These are phyloP conservation scores for Taphrina sp. DNA, from an alignment of 1,139 yeast genomes.

Conservation along the genomic window DNA sequence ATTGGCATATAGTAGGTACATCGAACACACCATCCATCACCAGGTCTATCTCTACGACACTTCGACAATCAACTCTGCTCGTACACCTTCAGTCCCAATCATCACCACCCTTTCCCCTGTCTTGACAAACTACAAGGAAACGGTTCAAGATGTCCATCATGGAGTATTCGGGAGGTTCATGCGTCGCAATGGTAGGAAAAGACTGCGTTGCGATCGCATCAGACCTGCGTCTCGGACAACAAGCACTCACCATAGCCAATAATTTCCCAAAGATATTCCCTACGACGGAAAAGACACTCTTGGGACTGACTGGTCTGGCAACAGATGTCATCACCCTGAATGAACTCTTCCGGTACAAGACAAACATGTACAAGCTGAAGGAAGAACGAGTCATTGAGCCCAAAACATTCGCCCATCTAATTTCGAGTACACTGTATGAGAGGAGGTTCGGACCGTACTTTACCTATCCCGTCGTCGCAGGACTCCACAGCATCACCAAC, in stretches of 20 bases:
- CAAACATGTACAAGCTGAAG: conserved; percentile 81
- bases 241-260: conserved; percentile 86
- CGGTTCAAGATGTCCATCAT: conserved; percentile 24
- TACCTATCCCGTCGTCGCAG: conserved; percentile 95
- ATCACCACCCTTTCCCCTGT: too few relatives aligned
- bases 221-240: conserved; percentile 90
- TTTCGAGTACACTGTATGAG: conserved; percentile 84
- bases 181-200: conserved; percentile 98
- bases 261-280: conserved; percentile 85
- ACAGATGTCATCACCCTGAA: conserved; percentile 81
- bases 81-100: too few relatives aligned
- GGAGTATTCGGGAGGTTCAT: conserved; percentile 67
- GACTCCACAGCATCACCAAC: conserved; percentile 73
- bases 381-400: conserved; percentile 95
- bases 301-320: conserved; percentile 94
- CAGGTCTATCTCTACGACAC: too few relatives aligned
- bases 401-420: conserved; percentile 85
- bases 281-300: conserved; percentile 74
- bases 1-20: too few relatives aligned
- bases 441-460: conserved; percentile 92
- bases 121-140: conserved; percentile 1
- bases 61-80: too few relatives aligned
- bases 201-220: conserved; percentile 98
- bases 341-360: conserved; percentile 77
- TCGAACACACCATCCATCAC: too few relatives aligned